Percentiles rank a stretch among this genome's conserved stretches.
phyloP scores from a whole-genome alignment of 2,329 filamentous ascomycete species.

The Gaeumannomyces tritici region DNA sequence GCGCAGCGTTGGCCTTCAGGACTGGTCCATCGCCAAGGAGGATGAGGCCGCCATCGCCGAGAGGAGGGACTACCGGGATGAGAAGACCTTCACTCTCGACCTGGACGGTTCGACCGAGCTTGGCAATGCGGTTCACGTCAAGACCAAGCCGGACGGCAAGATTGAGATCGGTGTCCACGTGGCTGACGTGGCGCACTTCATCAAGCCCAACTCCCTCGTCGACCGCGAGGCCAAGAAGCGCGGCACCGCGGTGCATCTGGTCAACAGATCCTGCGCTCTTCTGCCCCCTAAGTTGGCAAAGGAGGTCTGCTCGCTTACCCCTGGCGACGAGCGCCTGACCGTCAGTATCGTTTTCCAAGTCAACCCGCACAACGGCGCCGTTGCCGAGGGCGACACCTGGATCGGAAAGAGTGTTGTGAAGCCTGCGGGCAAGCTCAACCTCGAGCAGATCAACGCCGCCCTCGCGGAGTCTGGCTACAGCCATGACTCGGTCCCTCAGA shows the following conservation, averaged over 20 bases:
- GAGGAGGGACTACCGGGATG: constrained; percentile 82
- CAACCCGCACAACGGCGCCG: constrained; percentile 66
- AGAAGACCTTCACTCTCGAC: constrained; percentile 87
- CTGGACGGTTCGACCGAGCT: constrained; percentile 80
- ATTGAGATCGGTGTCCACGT: constrained; percentile 94
- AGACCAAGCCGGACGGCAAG: constrained; percentile 70
- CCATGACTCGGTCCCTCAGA: constrained; percentile 55
- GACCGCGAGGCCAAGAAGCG: constrained; percentile 98
- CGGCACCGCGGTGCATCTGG: constrained; percentile 87
- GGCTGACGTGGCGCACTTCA: constrained; percentile 90
- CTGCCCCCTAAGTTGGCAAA: constrained; percentile 77
- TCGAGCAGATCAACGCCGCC: constrained; percentile 77
- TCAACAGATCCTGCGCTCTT: constrained; percentile 82
- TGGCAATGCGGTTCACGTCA: constrained; percentile 88
- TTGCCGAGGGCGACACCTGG: constrained; percentile 83
- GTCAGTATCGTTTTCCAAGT: constrained; percentile 91
- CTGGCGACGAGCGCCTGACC: constrained; percentile 81
- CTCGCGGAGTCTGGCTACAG: constrained; percentile 53
- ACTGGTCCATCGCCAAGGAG: constrained; percentile 82
- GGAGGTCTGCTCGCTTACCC: constrained; percentile 79
- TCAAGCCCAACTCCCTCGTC: constrained; percentile 90
- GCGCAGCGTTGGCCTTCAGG: constrained; percentile 83
- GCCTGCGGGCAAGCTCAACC: constrained; percentile 76
- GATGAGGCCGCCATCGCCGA: constrained; percentile 62
- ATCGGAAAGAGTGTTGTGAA: constrained; percentile 90